Conservation (phyloP, 306 rosid species). For the Coriaria nepalensis region DNA sequence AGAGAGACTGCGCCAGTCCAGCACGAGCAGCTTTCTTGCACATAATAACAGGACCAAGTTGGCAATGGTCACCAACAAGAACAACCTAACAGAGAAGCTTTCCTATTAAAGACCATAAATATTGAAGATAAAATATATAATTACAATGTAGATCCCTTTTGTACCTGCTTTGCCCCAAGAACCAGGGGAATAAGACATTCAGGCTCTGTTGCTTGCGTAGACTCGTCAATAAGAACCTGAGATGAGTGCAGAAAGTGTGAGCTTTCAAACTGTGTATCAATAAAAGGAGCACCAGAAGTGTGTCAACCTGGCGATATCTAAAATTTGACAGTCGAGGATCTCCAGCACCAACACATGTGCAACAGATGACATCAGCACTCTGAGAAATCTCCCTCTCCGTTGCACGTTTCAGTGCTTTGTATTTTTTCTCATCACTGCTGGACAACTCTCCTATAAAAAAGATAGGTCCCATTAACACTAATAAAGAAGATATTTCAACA, state of each 20-base stretch:
- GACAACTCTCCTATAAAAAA: slow-evolving; percentile 70
- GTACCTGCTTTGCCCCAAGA: slow-evolving; percentile 98
- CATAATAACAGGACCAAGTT: slow-evolving; percentile 99
- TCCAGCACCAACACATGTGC: slow-evolving; percentile 99
- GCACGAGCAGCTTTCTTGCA: slow-evolving; percentile 99
- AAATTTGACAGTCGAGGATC: slow-evolving; percentile 93
- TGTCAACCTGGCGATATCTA: slow-evolving; percentile 95
- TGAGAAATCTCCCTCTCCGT: slow-evolving; percentile 99
- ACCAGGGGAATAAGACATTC: slow-evolving; percentile 98
- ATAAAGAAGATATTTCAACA: background rate
- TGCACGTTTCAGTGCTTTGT: slow-evolving; percentile 94
- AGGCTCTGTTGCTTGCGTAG: slow-evolving; percentile 97
- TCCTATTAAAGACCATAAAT: slow-evolving; percentile 10
- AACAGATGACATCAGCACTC: slow-evolving; percentile 98
- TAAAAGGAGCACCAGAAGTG: background rate
- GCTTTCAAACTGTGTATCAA: slow-evolving; percentile 13
- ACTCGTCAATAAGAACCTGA: slow-evolving; percentile 98
- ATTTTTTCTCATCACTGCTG: slow-evolving; percentile 95
- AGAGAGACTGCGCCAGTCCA: slow-evolving; percentile 93
- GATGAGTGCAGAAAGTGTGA: slow-evolving; percentile 11
- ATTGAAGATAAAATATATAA: background rate
- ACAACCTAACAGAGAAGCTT: slow-evolving; percentile 47
- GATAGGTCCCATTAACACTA: slow-evolving; percentile 2
- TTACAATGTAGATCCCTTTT: background rate
- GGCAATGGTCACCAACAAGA: slow-evolving; percentile 99